Percentiles rank a stretch among this genome's conserved stretches.
These are phyloP conservation scores for Aspergillus udagawae DNA, from an alignment of 2,329 filamentous ascomycete genomes.

Conservation along the genomic window DNA sequence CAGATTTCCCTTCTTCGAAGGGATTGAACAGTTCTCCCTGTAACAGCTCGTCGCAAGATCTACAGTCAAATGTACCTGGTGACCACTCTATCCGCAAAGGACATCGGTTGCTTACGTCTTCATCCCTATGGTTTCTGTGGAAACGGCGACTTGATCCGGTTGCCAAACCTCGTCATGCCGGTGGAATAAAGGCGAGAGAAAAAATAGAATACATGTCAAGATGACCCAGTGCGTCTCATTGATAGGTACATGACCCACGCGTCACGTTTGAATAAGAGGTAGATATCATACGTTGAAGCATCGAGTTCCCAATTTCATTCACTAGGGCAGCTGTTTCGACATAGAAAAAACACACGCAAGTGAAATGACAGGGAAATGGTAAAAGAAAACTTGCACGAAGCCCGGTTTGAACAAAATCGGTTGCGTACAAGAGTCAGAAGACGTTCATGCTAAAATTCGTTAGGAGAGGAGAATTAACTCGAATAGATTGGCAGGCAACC, in stretches of 20 bases:
- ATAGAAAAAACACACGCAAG: not conserved
- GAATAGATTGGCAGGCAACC: conserved; percentile 7
- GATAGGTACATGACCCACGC: conserved; percentile 26
- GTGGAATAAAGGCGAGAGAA: not conserved
- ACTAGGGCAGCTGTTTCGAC: not conserved
- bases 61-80: not conserved
- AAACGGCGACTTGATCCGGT: not conserved
- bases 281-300: conserved; percentile 13
- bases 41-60: not conserved
- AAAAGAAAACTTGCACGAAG: not conserved
- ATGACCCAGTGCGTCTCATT: conserved; percentile 28
- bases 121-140: not conserved
- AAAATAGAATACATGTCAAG: conserved; percentile 5
- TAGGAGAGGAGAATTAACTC: conserved; percentile 11
- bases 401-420: conserved; percentile 1
- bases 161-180: not conserved
- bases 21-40: no score
- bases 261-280: conserved; percentile 14
- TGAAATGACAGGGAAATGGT: not conserved
- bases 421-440: conserved; percentile 1
- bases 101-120: not conserved
- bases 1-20: not conserved
- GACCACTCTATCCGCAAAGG: not conserved
- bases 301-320: conserved; percentile 9
- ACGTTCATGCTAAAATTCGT: conserved; percentile 14